Percentiles rank a stretch among this genome's conserved stretches.
Conservation (phyloP, 768 basidiomycete species). For the Psilocybe subaeruginosa region DNA sequence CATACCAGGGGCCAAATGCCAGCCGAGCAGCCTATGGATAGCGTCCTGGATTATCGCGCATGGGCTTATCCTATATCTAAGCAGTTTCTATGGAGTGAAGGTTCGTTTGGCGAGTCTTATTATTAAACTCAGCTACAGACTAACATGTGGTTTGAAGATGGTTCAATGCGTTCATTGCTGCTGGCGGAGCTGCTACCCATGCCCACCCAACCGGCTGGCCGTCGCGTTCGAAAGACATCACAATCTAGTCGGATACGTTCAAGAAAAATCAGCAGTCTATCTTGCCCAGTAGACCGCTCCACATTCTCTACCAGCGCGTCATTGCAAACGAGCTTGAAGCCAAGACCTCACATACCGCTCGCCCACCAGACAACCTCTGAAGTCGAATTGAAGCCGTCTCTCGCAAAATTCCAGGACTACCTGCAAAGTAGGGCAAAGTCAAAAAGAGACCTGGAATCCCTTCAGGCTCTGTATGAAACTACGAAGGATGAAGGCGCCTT, state of each 20-base stretch:
- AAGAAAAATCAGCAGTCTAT: neutral
- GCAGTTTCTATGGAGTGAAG: conserved; percentile 52
- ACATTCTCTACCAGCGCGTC: neutral
- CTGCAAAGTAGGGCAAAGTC: neutral
- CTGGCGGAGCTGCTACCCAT: conserved; percentile 32
- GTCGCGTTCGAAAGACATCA: conserved; percentile 15
- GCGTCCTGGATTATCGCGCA: conserved; percentile 42
- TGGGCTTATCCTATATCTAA: conserved; percentile 48
- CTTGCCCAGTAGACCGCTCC: neutral
- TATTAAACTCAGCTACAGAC: conserved; percentile 9
- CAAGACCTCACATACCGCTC: neutral
- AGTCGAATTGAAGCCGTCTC: neutral
- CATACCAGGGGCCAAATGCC: conserved; percentile 58
- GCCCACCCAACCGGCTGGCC: conserved; percentile 1
- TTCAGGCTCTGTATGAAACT: conserved; percentile 17
- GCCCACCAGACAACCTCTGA: neutral
- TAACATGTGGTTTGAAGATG: conserved; percentile 19
- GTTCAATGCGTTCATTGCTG: conserved; percentile 37
- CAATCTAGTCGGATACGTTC: conserved; percentile 19
- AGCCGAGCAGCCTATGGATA: conserved; percentile 28
- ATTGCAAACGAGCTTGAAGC: neutral
- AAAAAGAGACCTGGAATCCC: neutral
- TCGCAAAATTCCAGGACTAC: conserved; percentile 1
- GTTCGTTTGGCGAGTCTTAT: conserved; percentile 31
- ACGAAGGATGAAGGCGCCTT: conserved; percentile 26